A percentile compares a stretch with the other conserved stretches of the same genome.
These are phyloP conservation scores for Fimicolochytrium jonesii DNA, from an alignment of 192 early-diverging fungal genomes.

Conservation along the genomic window DNA sequence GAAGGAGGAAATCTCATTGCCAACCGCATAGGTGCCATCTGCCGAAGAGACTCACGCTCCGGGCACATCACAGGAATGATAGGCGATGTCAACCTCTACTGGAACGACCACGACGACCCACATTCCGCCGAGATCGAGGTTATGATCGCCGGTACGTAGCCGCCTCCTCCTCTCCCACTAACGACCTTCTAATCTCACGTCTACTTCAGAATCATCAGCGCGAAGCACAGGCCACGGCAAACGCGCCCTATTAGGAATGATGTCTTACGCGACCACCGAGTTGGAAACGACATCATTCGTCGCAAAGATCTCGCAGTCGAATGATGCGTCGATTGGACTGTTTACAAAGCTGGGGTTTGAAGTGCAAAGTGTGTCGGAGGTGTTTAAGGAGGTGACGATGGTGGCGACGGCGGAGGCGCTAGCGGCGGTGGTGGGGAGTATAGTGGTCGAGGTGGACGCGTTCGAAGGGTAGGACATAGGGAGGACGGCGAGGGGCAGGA, in stretches of 20 bases:
- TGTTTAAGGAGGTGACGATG: conserved; percentile 68
- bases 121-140: conserved; percentile 79
- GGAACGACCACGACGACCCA: conserved; percentile 73
- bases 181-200: too few species aligned
- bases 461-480: too few species aligned
- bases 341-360: conserved; percentile 62
- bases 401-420: conserved; percentile 26
- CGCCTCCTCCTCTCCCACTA: not conserved
- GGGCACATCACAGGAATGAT: conserved; percentile 63
- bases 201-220: conserved; percentile 18
- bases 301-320: conserved; percentile 63
- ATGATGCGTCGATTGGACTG: conserved; percentile 54
- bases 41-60: not conserved
- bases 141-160: conserved; percentile 81
- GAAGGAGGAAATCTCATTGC: conserved; percentile 8
- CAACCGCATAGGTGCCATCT: too few species aligned
- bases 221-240: conserved; percentile 50
- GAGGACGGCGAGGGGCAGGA: too few species aligned
- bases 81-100: conserved; percentile 93
- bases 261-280: conserved; percentile 51
- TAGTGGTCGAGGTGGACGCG: too few species aligned
- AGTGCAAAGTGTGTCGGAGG: conserved; percentile 43
- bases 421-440: too few species aligned
- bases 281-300: conserved; percentile 52
- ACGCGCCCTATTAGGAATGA: conserved; percentile 58